Percentiles rank a stretch among this genome's conserved stretches.
Conservation (phyloP, 1,284 basidiomycete species). For the Laetiporus sulphureus region DNA sequence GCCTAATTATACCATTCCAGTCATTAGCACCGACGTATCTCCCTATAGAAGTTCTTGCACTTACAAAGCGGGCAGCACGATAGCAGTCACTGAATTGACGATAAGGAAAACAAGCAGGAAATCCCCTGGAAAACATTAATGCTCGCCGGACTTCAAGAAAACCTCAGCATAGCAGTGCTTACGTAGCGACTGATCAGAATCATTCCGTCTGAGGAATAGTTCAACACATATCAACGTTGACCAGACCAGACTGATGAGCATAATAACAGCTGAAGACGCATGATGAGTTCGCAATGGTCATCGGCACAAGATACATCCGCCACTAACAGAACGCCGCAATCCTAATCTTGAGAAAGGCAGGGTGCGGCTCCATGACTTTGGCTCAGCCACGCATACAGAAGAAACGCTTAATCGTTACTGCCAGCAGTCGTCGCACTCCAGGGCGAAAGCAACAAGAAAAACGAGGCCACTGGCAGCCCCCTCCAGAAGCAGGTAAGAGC, state of each 20-base stretch:
- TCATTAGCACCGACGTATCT: not conserved
- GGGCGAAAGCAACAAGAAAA: not conserved
- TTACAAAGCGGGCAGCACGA: constrained; percentile 47
- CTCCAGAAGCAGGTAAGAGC: not conserved
- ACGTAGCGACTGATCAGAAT: constrained; percentile 34
- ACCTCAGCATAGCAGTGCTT: constrained; percentile 14
- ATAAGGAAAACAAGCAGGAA: constrained; percentile 41
- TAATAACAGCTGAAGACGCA: constrained; percentile 27
- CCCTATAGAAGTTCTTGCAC: constrained; percentile 16
- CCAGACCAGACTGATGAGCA: constrained; percentile 36
- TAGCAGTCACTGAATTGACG: constrained; percentile 39
- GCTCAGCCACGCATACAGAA: not conserved
- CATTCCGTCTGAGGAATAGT: constrained; percentile 33
- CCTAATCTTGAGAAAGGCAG: constrained; percentile 35
- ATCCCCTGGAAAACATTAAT: constrained; percentile 23
- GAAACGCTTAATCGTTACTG: not conserved
- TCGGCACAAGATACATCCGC: not conserved
- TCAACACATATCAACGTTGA: constrained; percentile 34
- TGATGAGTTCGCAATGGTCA: not conserved
- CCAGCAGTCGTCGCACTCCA: not conserved
- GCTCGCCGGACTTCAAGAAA: not conserved
- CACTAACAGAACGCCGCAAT: constrained; percentile 34
- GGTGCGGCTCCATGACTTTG: constrained; percentile 30
- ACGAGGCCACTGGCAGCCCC: not conserved
- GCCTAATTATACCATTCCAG: constrained; percentile 25